A percentile compares a stretch with the other conserved stretches of the same genome.
These are phyloP conservation scores for Pholiota conissans DNA, from an alignment of 768 basidiomycete genomes.

Conservation along the genomic window DNA sequence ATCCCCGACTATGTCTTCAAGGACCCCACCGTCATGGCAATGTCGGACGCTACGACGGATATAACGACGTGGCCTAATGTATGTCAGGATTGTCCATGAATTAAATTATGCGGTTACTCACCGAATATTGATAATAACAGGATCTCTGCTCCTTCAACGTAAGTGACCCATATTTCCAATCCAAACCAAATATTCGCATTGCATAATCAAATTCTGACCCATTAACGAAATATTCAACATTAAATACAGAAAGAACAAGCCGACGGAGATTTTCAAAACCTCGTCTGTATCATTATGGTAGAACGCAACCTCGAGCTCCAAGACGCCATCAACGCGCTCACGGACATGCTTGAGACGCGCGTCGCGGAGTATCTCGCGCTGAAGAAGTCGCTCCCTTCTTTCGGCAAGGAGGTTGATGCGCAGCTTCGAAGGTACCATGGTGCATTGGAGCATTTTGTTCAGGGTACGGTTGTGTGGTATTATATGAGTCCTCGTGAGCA, in stretches of 20 bases:
- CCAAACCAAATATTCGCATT: too few relatives aligned
- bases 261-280: slow-evolving; percentile 27
- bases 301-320: slow-evolving; percentile 24
- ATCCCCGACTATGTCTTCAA: slow-evolving; percentile 14
- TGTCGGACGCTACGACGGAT: slow-evolving; percentile 11
- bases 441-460: slow-evolving; percentile 12
- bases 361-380: slow-evolving; percentile 22
- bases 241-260: slow-evolving; percentile 27
- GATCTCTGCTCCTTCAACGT: slow-evolving; percentile 26
- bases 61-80: slow-evolving; percentile 16
- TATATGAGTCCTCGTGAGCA: slow-evolving; percentile 14
- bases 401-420: slow-evolving; percentile 15
- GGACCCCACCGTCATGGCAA: slow-evolving; percentile 7
- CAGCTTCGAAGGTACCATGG: slow-evolving; percentile 5
- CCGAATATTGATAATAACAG: slow-evolving; percentile 10
- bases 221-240: not conserved
- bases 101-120: not conserved
- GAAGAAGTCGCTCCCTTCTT: slow-evolving; percentile 22
- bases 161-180: not conserved
- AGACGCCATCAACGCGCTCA: slow-evolving; percentile 21
- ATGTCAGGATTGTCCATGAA: not conserved
- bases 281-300: slow-evolving; percentile 24
- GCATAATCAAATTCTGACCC: too few relatives aligned
- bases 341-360: slow-evolving; percentile 19
- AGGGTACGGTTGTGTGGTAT: slow-evolving; percentile 13